Evolutionary conservation across 2,329 filamentous ascomycete genomes (phyloP), one percentile per base, ranked within the genome.

Genomic region (Aaosphaeria pasadenensis): DNA sequence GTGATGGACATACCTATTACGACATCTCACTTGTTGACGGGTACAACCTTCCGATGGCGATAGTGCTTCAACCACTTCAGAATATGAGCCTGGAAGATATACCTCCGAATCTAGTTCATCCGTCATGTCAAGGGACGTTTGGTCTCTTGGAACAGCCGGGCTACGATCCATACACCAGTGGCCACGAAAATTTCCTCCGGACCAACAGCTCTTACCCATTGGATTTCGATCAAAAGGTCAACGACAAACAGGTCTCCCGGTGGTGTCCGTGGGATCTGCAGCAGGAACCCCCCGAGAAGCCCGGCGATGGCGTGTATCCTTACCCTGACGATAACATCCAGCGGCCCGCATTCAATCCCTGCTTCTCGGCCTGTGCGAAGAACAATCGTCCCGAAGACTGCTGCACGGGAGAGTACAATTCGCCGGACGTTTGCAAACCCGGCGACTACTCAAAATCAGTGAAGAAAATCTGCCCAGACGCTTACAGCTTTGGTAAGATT

Each of bases 241-340:
- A 81, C 39, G 78, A 83, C 51, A 64, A 73, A 9, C 73, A 79
- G 48, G 76, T 89, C 11, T 73, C 77, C 28, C 72, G 75, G 46
- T 95, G 89, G 89, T 95, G 89, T 70, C 89, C 89, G 0, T 91
- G 87, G 86, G 81, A 88, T 54, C 76, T 90, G 40, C 87, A 91
- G 58, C 77, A 83, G 24, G 80, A 80, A 47, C 82, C 83, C 11
- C 88, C 88, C 0, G 74, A 76, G 38, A 85, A 85, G 62, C 87
- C 88, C 7, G 82, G 82, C n/a, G 81, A 87, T 57, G 88, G 88
- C 30, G 78, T 91, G 17, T 91, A 90, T 60, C 85, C 88, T 1
- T 92, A 92, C 62, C 89, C 89, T 6, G 88, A 92, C 64, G 85
- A 87, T 71, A 80, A 82, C 48, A 83, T 91, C 36, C 69, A 83